A percentile compares a stretch with the other conserved stretches of the same genome.
Conservation (phyloP, 2,329 filamentous ascomycete genomes). For the Ophidiomyces ophidiicola region DNA sequence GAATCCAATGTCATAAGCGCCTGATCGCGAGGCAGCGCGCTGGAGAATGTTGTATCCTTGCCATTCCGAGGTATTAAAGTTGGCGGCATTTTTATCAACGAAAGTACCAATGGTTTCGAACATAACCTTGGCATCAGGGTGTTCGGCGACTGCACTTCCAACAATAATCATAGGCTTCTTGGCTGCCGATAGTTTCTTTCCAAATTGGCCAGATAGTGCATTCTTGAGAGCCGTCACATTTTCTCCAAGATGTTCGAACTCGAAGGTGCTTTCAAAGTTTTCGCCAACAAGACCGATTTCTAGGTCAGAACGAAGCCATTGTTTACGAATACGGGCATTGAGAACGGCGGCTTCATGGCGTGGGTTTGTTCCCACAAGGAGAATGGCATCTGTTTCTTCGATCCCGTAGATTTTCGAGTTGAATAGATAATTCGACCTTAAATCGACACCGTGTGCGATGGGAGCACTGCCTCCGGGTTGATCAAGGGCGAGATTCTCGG, state of each 20-base stretch:
- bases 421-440: slow-evolving; percentile 90
- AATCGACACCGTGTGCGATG: slow-evolving; percentile 80
- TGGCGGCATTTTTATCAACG: slow-evolving; percentile 81
- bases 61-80: slow-evolving; percentile 83
- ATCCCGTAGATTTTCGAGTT: slow-evolving; percentile 92
- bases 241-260: slow-evolving; percentile 78
- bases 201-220: slow-evolving; percentile 73
- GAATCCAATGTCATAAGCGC: slow-evolving; percentile 93
- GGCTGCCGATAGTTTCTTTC: slow-evolving; percentile 77
- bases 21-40: slow-evolving; percentile 78
- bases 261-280: slow-evolving; percentile 85
- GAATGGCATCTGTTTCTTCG: slow-evolving; percentile 82
- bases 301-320: slow-evolving; percentile 90
- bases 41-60: slow-evolving; percentile 97
- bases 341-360: slow-evolving; percentile 89
- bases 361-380: slow-evolving; percentile 89
- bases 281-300: slow-evolving; percentile 87
- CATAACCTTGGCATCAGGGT: slow-evolving; percentile 79
- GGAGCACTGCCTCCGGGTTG: slow-evolving; percentile 73
- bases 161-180: slow-evolving; percentile 95
- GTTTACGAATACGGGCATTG: slow-evolving; percentile 93
- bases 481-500: slow-evolving; percentile 88
- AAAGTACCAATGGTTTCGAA: slow-evolving; percentile 85
- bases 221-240: slow-evolving; percentile 72
- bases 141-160: slow-evolving; percentile 82